A percentile compares a stretch with the other conserved stretches of the same genome.
These are phyloP conservation scores for Boletus rufocinnamomeus DNA, from an alignment of 768 basidiomycete genomes.

Conservation along the genomic window DNA sequence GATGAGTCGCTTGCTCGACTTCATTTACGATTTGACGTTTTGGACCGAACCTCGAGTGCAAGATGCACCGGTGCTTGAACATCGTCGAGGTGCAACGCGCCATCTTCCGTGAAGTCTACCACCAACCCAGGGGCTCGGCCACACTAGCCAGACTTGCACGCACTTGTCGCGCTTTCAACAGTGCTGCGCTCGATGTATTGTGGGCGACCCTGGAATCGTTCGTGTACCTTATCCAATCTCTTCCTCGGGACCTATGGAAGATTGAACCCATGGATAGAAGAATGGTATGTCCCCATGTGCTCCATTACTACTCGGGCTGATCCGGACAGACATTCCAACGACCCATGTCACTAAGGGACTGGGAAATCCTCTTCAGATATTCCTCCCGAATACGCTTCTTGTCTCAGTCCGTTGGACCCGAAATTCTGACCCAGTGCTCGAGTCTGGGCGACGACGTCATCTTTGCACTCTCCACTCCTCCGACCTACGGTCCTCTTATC, in stretches of 20 bases:
- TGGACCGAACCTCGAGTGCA: neutral
- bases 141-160: constrained; percentile 28
- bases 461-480: constrained; percentile 28
- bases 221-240: constrained; percentile 23
- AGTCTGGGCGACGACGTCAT: constrained; percentile 24
- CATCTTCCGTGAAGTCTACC: constrained; percentile 24
- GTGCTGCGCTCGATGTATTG: constrained; percentile 26
- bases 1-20: neutral
- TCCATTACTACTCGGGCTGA: constrained; percentile 9
- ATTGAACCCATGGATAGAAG: constrained; percentile 4
- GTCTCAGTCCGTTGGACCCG: neutral
- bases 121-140: neutral
- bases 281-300: constrained; percentile 14
- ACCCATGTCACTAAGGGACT: constrained; percentile 30
- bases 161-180: constrained; percentile 27
- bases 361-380: constrained; percentile 32
- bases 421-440: neutral
- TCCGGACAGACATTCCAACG: constrained; percentile 24
- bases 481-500: constrained; percentile 22
- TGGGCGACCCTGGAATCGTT: constrained; percentile 28
- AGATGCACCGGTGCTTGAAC: constrained; percentile 29
- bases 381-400: constrained; percentile 25
- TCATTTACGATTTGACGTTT: neutral
- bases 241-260: constrained; percentile 34
- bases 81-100: constrained; percentile 30